Evolutionary conservation across 495 filamentous ascomycete genomes (phyloP).

Genomic region (Friedmanniomyces simplex): DNA sequence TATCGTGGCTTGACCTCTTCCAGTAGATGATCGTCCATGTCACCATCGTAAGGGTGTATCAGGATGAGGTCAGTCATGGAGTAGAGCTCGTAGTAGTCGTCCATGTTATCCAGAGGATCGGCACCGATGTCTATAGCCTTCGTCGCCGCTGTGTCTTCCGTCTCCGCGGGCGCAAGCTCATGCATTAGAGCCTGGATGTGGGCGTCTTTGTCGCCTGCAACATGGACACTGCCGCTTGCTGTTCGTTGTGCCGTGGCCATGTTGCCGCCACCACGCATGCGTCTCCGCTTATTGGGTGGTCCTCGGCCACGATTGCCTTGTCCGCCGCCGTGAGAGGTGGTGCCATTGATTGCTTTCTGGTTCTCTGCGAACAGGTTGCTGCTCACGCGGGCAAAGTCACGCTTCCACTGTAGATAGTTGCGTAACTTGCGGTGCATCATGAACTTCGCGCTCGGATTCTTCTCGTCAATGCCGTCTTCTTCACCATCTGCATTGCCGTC

Average conservation of each 20-base stretch:
- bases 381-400: conserved; percentile 74
- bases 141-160: conserved; percentile 41
- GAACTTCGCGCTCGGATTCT: conserved; percentile 62
- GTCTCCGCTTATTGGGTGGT: conserved; percentile 77
- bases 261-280: conserved; percentile 72
- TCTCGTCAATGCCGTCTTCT: conserved; percentile 26
- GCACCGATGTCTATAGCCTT: conserved; percentile 60
- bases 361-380: conserved; percentile 62
- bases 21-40: conserved; percentile 90
- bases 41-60: conserved; percentile 86
- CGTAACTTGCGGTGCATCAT: conserved; percentile 85
- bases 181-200: conserved; percentile 59
- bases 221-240: conserved; percentile 58
- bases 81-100: conserved; percentile 81
- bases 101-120: conserved; percentile 76
- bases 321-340: conserved; percentile 38
- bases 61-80: conserved; percentile 84
- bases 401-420: conserved; percentile 87
- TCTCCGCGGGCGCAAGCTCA: conserved; percentile 56
- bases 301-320: conserved; percentile 48
- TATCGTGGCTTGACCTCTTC: conserved; percentile 89
- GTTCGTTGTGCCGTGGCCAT: conserved; percentile 44
- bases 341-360: conserved; percentile 64
- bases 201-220: conserved; percentile 67
- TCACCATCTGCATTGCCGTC: conserved; percentile 18